Evolutionary conservation across 805 yeast genomes (phyloP).

Genomic region (Ogataea parapolymorpha): DNA sequence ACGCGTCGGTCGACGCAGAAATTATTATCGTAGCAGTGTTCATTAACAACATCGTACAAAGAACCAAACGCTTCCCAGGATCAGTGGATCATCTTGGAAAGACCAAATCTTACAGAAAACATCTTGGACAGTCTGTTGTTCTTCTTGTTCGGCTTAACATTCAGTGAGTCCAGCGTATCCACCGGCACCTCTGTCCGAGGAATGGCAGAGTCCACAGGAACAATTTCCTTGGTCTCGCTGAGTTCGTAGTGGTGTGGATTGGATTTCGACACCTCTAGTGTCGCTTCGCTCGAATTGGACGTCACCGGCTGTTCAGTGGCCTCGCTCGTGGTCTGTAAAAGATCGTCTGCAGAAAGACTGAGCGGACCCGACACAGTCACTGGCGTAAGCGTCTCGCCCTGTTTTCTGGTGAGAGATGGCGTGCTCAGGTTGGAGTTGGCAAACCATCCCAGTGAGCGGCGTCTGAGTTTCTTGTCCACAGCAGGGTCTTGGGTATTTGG

Average conservation of each 20-base stretch:
- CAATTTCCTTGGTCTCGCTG: constrained; percentile 2
- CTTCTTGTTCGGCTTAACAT: constrained; percentile 12
- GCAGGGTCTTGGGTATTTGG: not conserved
- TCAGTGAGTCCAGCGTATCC: not conserved
- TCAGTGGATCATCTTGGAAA: constrained; percentile 17
- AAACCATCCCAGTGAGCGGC: constrained; percentile 27
- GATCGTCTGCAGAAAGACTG: constrained; percentile 11
- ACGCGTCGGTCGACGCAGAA: constrained; percentile 5
- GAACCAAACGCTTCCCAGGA: not conserved
- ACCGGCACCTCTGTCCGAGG: constrained; percentile 7
- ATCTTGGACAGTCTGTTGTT: constrained; percentile 22
- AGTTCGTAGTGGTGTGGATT: constrained; percentile 4
- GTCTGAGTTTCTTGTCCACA: constrained; percentile 11
- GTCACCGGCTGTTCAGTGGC: not conserved
- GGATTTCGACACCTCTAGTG: not conserved
- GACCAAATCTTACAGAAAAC: constrained; percentile 26
- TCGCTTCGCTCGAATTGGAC: not conserved
- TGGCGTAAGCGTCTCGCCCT: not conserved
- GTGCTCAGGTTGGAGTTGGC: constrained; percentile 20
- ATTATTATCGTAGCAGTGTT: not conserved
- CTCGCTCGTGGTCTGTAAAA: not conserved
- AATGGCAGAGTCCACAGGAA: constrained; percentile 3
- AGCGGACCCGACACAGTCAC: not conserved
- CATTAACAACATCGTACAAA: constrained; percentile 7
- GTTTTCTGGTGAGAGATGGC: constrained; percentile 8